Evolutionary conservation across 371 early-diverging fungal species (phyloP).

Genomic region (Haplosporangium sp.): DNA sequence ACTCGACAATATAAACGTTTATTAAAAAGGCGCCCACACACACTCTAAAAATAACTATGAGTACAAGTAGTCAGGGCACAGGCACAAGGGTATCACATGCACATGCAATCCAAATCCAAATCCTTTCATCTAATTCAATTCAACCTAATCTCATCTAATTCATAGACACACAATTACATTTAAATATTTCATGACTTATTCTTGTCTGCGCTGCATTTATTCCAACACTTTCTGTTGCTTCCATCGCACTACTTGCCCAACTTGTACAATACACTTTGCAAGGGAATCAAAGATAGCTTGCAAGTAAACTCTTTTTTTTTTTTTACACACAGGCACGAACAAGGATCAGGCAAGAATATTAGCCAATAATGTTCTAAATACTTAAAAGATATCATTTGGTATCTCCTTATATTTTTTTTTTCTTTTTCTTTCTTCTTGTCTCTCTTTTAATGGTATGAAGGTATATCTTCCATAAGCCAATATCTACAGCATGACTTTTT

Average conservation of each 20-base stretch:
- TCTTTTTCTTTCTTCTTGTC: background rate
- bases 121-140: too few species aligned
- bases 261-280: too few species aligned
- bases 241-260: background rate
- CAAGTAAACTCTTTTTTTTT: background rate
- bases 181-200: too few species aligned
- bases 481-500: background rate
- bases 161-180: too few species aligned
- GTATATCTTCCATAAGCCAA: background rate
- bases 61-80: too few species aligned
- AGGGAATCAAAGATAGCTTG: too few species aligned
- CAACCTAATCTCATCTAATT: too few species aligned
- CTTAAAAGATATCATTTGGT: background rate
- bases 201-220: background rate
- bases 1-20: too few species aligned
- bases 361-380: background rate
- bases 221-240: background rate
- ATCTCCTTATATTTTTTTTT: background rate
- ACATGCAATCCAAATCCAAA: too few species aligned
- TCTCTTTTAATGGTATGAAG: background rate
- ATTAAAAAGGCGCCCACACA: too few species aligned
- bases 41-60: too few species aligned
- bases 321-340: background rate
- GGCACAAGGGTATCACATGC: too few species aligned
- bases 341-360: slow-evolving; percentile 2